Base-by-base conservation (phyloP, 805 yeast species). In the Pichia occidentalis region DNA sequence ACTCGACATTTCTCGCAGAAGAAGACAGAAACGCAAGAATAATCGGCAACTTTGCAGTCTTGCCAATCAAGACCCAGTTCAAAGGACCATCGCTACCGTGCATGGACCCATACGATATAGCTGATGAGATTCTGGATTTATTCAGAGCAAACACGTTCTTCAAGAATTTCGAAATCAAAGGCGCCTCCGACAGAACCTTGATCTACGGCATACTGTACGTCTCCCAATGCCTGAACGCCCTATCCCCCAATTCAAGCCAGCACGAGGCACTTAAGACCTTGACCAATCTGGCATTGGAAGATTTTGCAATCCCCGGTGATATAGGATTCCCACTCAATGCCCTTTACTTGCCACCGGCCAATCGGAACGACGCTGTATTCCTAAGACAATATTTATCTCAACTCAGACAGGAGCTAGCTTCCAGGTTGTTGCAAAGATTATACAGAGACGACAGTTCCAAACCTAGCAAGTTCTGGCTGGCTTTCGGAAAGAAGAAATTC, bases 71-170 rank as follows among this genome's bases (percentile, higher is more conserved):
- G 52, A 80, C 97, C 9, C 76, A 74, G 50, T 81, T 75, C 60
- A 73, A 95, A 50, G 97, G 98, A 4, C 97, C 98, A 8, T 81
- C 95, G 1, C 86, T 80, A 59, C 90, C 94, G 5, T 68, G 73
- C 13, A 74, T 76, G 40, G 61, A 76, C 3, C 85, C 77, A 50
- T 90, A 88, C 57, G 99, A 92, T 63, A 84, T 92, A 40, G 73
- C 85, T 40, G 99, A 92, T 59, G 99, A 92, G 60, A 72, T 79
- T 20, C 64, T 92, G 38, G 97, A 92, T 61, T 70, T 92, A 39
- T 92, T 92, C 63, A 72, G 98, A 49, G 96, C 97, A 51, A 92
- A 92, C 61, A 84, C 96, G 10, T 90, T 92, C 64, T 92, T 92
- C 74, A 83, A 85, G 59, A 92, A 92, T 68, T 92, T 92, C 59